Percentiles rank a stretch among this genome's conserved stretches.
phyloP scores from a whole-genome alignment of 164 flowering plant species.

The Nymphaea colorata region DNA sequence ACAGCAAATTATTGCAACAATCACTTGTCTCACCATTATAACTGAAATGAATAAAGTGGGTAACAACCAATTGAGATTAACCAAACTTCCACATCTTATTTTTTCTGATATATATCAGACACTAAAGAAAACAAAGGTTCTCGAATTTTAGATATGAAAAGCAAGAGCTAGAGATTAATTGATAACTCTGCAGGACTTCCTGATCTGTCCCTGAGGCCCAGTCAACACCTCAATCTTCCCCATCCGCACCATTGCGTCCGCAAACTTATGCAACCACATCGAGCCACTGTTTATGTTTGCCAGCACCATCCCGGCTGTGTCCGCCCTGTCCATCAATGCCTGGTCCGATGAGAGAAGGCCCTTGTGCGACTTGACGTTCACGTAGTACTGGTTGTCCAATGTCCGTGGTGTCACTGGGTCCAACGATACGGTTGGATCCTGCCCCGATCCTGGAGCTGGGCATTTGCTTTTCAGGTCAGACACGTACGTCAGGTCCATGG shows the following conservation, averaged over 20 bases:
- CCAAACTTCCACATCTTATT: no score
- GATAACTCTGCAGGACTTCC: conserved; percentile 7
- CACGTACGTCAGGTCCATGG: no score
- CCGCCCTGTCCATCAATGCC: not conserved
- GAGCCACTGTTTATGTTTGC: not conserved
- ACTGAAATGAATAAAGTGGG: no score
- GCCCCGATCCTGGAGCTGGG: not conserved
- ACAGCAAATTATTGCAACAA: no score
- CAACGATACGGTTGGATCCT: not conserved
- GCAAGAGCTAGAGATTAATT: not conserved
- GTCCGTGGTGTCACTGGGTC: not conserved
- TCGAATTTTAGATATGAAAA: no score
- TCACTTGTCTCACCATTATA: no score
- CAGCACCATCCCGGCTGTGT: conserved; percentile 6
- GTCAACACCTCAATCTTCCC: conserved; percentile 6
- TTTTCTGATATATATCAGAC: no score
- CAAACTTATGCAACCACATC: conserved; percentile 1
- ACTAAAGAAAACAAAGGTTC: no score
- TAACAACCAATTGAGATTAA: no score
- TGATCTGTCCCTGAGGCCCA: conserved; percentile 6
- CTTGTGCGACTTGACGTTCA: conserved; percentile 1
- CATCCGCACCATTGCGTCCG: conserved; percentile 6
- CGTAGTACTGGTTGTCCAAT: conserved; percentile 2
- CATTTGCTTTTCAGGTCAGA: no score
- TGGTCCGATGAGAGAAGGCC: conserved; percentile 8